A percentile compares a stretch with the other conserved stretches of the same genome.
Conservation (phyloP, 2,329 filamentous ascomycete species). For the Fusarium staphyleae region DNA sequence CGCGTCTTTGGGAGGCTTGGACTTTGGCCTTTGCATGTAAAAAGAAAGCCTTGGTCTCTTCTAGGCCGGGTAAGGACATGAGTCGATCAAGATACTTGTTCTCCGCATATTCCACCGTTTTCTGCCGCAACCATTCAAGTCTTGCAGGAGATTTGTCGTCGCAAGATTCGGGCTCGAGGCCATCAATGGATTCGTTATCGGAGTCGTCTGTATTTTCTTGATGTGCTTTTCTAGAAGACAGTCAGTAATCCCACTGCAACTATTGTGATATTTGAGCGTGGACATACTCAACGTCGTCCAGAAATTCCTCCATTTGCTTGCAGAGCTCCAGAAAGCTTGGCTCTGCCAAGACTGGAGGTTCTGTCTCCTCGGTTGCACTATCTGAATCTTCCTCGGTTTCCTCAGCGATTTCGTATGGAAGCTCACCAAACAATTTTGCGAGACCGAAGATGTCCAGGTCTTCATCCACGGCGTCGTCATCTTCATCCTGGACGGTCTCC, state of each 20-base stretch:
- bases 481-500: constrained; percentile 14
- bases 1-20: constrained; percentile 59
- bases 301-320: constrained; percentile 38
- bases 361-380: constrained; percentile 29
- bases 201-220: constrained; percentile 29
- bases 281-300: constrained; percentile 44
- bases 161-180: constrained; percentile 42
- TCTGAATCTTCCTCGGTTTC: constrained; percentile 34
- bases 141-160: constrained; percentile 52
- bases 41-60: constrained; percentile 66
- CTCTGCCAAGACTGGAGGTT: constrained; percentile 37
- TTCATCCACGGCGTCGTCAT: constrained; percentile 21
- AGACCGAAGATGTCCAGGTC: constrained; percentile 29
- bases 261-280: neutral
- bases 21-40: constrained; percentile 53
- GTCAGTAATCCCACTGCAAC: constrained; percentile 9
- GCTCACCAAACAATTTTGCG: constrained; percentile 37
- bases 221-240: constrained; percentile 20
- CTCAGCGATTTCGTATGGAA: constrained; percentile 31
- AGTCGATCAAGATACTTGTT: constrained; percentile 65
- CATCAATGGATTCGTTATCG: constrained; percentile 42
- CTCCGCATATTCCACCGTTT: constrained; percentile 55
- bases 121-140: constrained; percentile 46
- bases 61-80: constrained; percentile 69
- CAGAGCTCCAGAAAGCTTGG: constrained; percentile 41